Percentiles rank a stretch among this genome's conserved stretches.
These are phyloP conservation scores for Epichloe brachyelytri DNA, from an alignment of 2,329 filamentous ascomycete species.

Conservation along the genomic window DNA sequence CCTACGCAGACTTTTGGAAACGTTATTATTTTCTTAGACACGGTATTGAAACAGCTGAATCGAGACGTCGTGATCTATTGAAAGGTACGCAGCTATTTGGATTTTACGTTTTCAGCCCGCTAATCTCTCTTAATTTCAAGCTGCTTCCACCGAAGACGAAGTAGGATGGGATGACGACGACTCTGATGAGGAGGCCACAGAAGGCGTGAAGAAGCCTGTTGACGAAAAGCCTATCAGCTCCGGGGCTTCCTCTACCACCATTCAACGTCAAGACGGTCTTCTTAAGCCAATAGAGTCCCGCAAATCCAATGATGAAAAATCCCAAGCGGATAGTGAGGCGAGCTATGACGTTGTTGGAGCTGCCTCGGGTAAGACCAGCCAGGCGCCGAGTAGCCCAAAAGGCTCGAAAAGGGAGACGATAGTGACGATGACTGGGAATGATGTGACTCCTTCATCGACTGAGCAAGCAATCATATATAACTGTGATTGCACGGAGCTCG, in stretches of 20 bases:
- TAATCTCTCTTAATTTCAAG: constrained; percentile 23
- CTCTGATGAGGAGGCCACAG: constrained; percentile 36
- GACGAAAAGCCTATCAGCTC: constrained; percentile 30
- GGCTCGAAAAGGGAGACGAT: constrained; percentile 37
- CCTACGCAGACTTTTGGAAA: constrained; percentile 83
- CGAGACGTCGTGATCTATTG: constrained; percentile 73
- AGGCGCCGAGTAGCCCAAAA: constrained; percentile 57
- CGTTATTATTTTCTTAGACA: constrained; percentile 91
- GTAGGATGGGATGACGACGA: constrained; percentile 57
- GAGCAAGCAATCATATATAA: neutral
- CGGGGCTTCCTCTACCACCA: constrained; percentile 45
- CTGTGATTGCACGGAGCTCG: constrained; percentile 9
- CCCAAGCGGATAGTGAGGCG: constrained; percentile 82
- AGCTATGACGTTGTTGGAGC: constrained; percentile 90
- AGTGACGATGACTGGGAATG: constrained; percentile 17
- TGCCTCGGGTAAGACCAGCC: constrained; percentile 62
- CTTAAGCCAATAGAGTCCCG: constrained; percentile 54
- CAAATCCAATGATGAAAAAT: constrained; percentile 77
- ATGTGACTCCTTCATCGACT: neutral
- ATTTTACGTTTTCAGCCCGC: constrained; percentile 1
- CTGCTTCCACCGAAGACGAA: constrained; percentile 59
- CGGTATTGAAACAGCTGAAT: constrained; percentile 87
- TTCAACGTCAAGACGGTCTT: constrained; percentile 37
- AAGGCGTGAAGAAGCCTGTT: constrained; percentile 12
- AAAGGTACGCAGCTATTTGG: constrained; percentile 49